Percentiles rank a stretch among this genome's conserved stretches.
Evolutionary conservation across 345 rosid genomes (phyloP).

Genomic region (Hypericum androsaemum): DNA sequence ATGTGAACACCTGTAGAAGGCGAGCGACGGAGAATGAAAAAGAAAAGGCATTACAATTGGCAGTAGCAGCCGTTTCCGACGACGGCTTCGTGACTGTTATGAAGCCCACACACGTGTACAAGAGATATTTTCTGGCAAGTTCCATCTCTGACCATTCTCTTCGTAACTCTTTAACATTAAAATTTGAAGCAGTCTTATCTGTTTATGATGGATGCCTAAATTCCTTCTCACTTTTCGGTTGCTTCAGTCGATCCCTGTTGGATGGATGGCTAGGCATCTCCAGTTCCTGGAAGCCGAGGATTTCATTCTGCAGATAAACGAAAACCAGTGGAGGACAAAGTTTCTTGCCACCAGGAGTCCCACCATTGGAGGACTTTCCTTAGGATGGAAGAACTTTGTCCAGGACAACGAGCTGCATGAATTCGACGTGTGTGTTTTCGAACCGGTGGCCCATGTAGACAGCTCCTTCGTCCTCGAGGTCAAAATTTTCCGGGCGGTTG

Average conservation of each 20-base stretch:
- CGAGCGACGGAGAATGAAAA: constrained; percentile 26
- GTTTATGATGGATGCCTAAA: background rate
- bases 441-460: constrained; percentile 11
- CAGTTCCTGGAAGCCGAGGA: constrained; percentile 19
- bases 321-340: constrained; percentile 24
- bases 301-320: constrained; percentile 25
- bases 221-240: too few species aligned
- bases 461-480: constrained; percentile 29
- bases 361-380: constrained; percentile 28
- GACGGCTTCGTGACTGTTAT: constrained; percentile 34
- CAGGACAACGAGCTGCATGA: constrained; percentile 34
- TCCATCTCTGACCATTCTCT: background rate
- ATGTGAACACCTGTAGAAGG: constrained; percentile 18
- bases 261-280: constrained; percentile 7
- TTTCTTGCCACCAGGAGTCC: constrained; percentile 13
- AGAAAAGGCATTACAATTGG: constrained; percentile 20
- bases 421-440: constrained; percentile 44
- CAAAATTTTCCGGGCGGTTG: constrained; percentile 25
- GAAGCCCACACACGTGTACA: constrained; percentile 34
- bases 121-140: constrained; percentile 35
- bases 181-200: background rate
- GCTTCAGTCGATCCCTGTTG: too few species aligned
- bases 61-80: constrained; percentile 17
- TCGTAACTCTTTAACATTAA: too few species aligned
- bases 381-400: constrained; percentile 46